phyloP scores from a whole-genome alignment of 2,329 filamentous ascomycete genomes.

The Colletotrichum truncatum region DNA sequence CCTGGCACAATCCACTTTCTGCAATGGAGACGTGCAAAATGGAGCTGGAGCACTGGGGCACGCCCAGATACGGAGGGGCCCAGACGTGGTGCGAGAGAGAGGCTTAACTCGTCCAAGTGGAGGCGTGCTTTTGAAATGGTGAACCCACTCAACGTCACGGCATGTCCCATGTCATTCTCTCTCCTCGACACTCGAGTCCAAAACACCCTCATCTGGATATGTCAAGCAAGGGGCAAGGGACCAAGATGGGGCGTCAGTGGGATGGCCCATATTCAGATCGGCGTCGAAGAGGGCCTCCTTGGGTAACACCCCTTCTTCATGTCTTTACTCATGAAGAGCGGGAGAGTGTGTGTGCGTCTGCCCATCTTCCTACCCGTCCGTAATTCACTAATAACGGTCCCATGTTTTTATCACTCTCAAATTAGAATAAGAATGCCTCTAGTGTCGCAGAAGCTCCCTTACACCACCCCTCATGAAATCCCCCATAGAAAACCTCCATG shows the following conservation, averaged over 20 bases:
- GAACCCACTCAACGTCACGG: slow-evolving; percentile 20
- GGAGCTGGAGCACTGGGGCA: slow-evolving; percentile 3
- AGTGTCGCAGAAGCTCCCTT: slow-evolving; percentile 20
- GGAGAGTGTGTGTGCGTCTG: neutral
- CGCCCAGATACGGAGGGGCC: slow-evolving; percentile 9
- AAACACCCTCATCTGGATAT: slow-evolving; percentile 14
- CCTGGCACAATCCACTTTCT: slow-evolving; percentile 5
- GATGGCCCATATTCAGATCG: slow-evolving; percentile 23
- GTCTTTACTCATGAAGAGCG: too few relatives aligned
- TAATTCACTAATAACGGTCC: neutral
- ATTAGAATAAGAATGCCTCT: slow-evolving; percentile 20
- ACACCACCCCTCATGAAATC: too few relatives aligned
- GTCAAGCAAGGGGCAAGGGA: neutral
- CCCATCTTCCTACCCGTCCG: neutral
- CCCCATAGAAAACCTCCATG: too few relatives aligned
- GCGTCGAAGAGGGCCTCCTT: slow-evolving; percentile 14
- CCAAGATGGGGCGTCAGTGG: neutral
- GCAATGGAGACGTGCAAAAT: slow-evolving; percentile 1
- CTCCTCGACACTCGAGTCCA: neutral
- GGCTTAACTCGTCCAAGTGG: slow-evolving; percentile 23
- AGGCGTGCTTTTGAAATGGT: neutral
- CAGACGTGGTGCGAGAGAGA: neutral
- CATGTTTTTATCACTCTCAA: slow-evolving; percentile 9
- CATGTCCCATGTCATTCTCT: slow-evolving; percentile 19
- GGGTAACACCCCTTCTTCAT: too few relatives aligned